Evolutionary conservation across 202 grass and related monocot genomes (phyloP).

Genomic region (Saccharum hybrid): DNA sequence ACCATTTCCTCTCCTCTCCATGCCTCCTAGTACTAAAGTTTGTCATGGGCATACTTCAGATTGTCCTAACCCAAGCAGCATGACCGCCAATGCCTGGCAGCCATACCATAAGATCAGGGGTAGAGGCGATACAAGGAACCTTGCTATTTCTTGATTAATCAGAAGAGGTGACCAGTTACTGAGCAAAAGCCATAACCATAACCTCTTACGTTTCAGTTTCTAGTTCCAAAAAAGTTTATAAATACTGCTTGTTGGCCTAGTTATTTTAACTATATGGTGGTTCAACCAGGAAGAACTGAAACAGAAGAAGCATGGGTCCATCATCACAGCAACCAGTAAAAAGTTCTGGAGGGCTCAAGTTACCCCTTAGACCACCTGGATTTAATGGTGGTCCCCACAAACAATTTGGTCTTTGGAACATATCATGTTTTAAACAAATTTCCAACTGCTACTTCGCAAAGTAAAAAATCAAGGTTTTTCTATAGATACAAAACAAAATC

Average conservation of each 20-base stretch:
- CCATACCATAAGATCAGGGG: neutral
- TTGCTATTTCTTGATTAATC: neutral
- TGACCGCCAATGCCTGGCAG: neutral
- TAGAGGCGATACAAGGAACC: neutral
- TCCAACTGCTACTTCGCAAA: neutral
- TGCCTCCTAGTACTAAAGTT: neutral
- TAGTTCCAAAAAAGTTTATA: neutral
- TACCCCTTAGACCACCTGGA: neutral
- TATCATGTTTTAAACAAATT: neutral
- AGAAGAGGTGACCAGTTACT: neutral
- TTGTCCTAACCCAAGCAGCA: neutral
- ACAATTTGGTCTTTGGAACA: neutral
- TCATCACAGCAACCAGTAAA: neutral
- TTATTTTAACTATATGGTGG: neutral
- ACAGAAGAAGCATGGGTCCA: neutral
- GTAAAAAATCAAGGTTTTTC: neutral
- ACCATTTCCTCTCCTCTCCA: neutral
- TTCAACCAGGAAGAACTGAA: neutral
- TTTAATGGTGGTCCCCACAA: neutral
- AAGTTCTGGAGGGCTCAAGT: neutral
- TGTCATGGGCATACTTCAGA: neutral
- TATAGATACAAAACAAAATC: slow-evolving; percentile 6
- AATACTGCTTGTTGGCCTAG: slow-evolving; percentile 1
- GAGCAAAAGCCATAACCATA: neutral
- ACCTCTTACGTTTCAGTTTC: neutral